Conservation (phyloP, 2,329 filamentous ascomycete genomes). For the Thelonectria discophora region DNA sequence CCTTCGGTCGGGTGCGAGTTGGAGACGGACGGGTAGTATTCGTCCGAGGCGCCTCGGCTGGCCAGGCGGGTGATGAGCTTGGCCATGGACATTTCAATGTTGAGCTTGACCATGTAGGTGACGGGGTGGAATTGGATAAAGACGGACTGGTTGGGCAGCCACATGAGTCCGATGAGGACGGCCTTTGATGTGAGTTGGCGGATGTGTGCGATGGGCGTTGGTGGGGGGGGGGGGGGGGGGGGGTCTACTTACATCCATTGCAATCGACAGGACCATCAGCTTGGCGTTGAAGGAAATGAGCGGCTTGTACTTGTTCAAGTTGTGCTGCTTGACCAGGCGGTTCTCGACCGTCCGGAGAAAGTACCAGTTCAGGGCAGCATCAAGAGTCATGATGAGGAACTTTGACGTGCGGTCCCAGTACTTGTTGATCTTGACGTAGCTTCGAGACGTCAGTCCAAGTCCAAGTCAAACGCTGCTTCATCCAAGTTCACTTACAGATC, state of each 20-base stretch:
- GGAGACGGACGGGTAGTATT: constrained; percentile 34
- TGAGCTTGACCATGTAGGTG: constrained; percentile 58
- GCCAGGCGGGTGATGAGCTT: constrained; percentile 53
- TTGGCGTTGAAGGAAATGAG: constrained; percentile 60
- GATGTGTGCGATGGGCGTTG: too few species aligned
- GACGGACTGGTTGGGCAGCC: constrained; percentile 45
- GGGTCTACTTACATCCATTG: constrained; percentile 58
- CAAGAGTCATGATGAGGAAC: constrained; percentile 59
- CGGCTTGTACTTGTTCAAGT: constrained; percentile 59
- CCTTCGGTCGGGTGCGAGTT: constrained; percentile 23
- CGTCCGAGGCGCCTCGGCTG: constrained; percentile 23
- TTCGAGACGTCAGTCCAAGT: constrained; percentile 17
- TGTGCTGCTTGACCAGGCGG: constrained; percentile 56
- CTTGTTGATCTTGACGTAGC: constrained; percentile 54
- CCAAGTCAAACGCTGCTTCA: too few species aligned
- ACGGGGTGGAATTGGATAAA: constrained; percentile 62
- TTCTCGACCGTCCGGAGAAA: constrained; percentile 58
- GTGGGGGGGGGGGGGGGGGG: too few species aligned
- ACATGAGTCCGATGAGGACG: constrained; percentile 48
- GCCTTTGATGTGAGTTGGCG: neutral
- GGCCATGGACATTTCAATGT: constrained; percentile 55
- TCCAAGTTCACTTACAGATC: constrained; percentile 47
- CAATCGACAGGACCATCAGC: constrained; percentile 58
- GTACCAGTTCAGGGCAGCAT: constrained; percentile 61
- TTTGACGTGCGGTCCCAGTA: constrained; percentile 64